Percentiles rank a stretch among this genome's conserved stretches.
Evolutionary conservation across 129 eudicot species (phyloP).

Genomic region (Escallonia herrerae): DNA sequence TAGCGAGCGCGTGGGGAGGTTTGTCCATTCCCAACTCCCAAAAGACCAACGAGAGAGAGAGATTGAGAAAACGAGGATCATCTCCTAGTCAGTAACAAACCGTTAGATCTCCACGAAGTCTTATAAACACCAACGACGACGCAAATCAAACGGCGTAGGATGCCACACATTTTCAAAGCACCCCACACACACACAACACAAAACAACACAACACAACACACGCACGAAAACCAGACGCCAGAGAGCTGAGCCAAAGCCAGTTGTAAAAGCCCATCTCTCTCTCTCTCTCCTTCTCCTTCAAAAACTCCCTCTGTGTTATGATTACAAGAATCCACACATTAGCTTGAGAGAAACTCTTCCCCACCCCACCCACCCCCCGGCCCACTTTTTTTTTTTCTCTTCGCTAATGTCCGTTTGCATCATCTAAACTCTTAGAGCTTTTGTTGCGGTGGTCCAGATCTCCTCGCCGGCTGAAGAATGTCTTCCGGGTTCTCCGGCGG

Average conservation of each 20-base stretch:
- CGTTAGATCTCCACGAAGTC: not conserved
- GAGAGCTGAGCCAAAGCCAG: slow-evolving; percentile 2
- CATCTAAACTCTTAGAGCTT: not conserved
- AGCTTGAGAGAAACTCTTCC: slow-evolving; percentile 1
- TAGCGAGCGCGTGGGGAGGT: not conserved
- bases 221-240: not conserved
- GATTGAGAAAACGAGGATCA: not conserved
- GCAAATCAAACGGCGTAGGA: not conserved
- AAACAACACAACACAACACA: no score
- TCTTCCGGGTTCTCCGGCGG: slow-evolving; percentile 57
- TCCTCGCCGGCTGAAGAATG: slow-evolving; percentile 25
- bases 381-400: no score
- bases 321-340: slow-evolving; percentile 20
- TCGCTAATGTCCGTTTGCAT: not conserved
- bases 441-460: not conserved
- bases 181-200: no score
- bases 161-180: not conserved
- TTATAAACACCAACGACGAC: not conserved
- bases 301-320: slow-evolving; percentile 7
- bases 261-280: slow-evolving; percentile 12
- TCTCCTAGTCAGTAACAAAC: not conserved
- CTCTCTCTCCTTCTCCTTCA: slow-evolving; percentile 7
- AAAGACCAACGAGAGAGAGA: not conserved
- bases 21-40: no score
- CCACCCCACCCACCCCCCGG: slow-evolving; percentile 1